Base-by-base conservation (phyloP, 352 stramenopile species). In the Pythium chondricola region DNA sequence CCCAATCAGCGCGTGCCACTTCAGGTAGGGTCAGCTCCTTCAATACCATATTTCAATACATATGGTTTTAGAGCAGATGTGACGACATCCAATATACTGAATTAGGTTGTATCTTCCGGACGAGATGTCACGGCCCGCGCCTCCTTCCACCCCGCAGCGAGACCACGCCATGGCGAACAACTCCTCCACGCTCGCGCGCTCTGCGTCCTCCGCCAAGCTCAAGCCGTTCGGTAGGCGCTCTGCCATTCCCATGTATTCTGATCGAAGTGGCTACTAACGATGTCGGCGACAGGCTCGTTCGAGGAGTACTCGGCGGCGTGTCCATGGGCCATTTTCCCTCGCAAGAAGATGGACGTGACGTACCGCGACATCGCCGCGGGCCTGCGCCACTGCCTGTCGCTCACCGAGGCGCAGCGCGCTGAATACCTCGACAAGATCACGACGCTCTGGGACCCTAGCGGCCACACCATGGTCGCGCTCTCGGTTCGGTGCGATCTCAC, bases 281-380 rank as follows among this genome's bases (percentile, higher is more conserved):
- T n/a, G n/a, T n/a, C 31, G 10, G 16, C 4, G 2, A 13, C 50
- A 88, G 76, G 77, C 27, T 32, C 54, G 29, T 45, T 84, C 29
- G 78, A 87, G 45, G 43, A 72, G 39, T 61, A 82, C 49, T 86
- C 76, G 4, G 76, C 76, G 6, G 43, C 64, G n/a, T 63, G 46
- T 11, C 77, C 77, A 11, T 92, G 80, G 80, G 69, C 77, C 29
- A 70, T 92, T 45, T 88, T 92, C 61, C 77, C 80, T 10, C 77
- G 80, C 43, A 89, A 92, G 62, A 85, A 85, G 56, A 56, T 92
- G 45, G 80, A 92, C 45, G 75, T 92, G 52, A 86, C 74, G 36
- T 92, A 84, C 56, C 40, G 59, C 3, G 77, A 92, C 61, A 79
- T 92, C 33, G 64, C 56, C 6, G 63, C 70, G 2, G 77, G 74